These are phyloP conservation scores for Phytophthora litchii DNA, from an alignment of 352 stramenopile genomes.

Conservation along the genomic window DNA sequence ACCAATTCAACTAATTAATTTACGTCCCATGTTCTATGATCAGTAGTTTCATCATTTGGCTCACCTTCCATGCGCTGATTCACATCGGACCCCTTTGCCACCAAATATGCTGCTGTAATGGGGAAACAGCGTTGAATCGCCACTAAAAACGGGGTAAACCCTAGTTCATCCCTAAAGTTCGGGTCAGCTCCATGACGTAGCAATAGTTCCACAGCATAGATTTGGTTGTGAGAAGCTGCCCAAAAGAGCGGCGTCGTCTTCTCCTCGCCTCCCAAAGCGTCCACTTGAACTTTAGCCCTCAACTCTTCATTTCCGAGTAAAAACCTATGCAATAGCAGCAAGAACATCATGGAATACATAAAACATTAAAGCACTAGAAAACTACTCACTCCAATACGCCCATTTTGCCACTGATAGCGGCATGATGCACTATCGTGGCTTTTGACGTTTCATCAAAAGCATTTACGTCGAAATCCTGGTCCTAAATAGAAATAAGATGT, in stretches of 20 bases:
- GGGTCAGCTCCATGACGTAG: slow-evolving; percentile 65
- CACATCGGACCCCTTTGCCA: slow-evolving; percentile 75
- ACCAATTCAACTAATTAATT: not conserved
- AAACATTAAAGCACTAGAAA: not conserved
- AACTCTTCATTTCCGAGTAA: slow-evolving; percentile 51
- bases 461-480: slow-evolving; percentile 65
- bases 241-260: slow-evolving; percentile 81
- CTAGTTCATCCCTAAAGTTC: slow-evolving; percentile 51
- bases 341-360: not conserved
- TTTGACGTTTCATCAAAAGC: slow-evolving; percentile 49
- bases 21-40: no score
- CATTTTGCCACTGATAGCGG: slow-evolving; percentile 84
- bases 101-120: slow-evolving; percentile 76
- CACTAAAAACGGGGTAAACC: slow-evolving; percentile 69
- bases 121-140: slow-evolving; percentile 77
- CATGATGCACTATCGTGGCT: slow-evolving; percentile 78
- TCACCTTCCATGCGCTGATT: slow-evolving; percentile 60
- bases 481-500: slow-evolving; percentile 24
- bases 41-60: not conserved
- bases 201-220: slow-evolving; percentile 79
- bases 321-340: slow-evolving; percentile 40
- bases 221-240: slow-evolving; percentile 77
- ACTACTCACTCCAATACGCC: slow-evolving; percentile 64
- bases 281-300: slow-evolving; percentile 41
- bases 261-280: slow-evolving; percentile 58